Percentiles rank a stretch among this genome's conserved stretches.
These are phyloP conservation scores for Fusarium citri DNA, from an alignment of 2,329 filamentous ascomycete genomes.

Conservation along the genomic window DNA sequence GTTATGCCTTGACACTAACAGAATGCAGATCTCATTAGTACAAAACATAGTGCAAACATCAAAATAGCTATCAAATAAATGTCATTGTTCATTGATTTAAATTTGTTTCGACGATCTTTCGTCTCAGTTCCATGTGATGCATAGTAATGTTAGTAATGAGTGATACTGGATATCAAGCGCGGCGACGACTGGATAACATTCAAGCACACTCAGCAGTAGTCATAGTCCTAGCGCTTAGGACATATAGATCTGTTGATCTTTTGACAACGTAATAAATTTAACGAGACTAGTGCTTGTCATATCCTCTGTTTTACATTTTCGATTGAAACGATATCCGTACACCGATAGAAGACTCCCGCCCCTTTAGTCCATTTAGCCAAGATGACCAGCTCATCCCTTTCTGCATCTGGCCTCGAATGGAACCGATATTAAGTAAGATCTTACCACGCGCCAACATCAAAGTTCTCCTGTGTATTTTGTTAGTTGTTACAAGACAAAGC, in stretches of 20 bases:
- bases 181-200: not conserved
- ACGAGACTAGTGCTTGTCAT: constrained; percentile 35
- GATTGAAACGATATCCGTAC: constrained; percentile 39
- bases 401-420: constrained; percentile 8
- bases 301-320: constrained; percentile 48
- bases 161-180: not conserved
- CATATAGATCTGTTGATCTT: not conserved
- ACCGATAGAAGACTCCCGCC: constrained; percentile 40
- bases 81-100: not conserved
- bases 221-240: not conserved
- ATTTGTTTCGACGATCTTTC: not conserved
- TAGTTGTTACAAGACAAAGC: constrained; percentile 39
- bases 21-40: constrained; percentile 7
- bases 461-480: constrained; percentile 78
- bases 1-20: constrained; percentile 36
- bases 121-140: not conserved
- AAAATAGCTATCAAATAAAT: not conserved
- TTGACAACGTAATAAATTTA: constrained; percentile 10
- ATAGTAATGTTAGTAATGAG: not conserved
- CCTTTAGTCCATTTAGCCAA: constrained; percentile 37
- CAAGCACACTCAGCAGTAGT: not conserved
- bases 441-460: constrained; percentile 91
- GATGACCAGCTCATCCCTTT: not conserved
- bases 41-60: too few relatives aligned
- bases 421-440: constrained; percentile 26